Evolutionary conservation across 305 asterid genomes (phyloP).

Genomic region (Ilex paraguariensis): DNA sequence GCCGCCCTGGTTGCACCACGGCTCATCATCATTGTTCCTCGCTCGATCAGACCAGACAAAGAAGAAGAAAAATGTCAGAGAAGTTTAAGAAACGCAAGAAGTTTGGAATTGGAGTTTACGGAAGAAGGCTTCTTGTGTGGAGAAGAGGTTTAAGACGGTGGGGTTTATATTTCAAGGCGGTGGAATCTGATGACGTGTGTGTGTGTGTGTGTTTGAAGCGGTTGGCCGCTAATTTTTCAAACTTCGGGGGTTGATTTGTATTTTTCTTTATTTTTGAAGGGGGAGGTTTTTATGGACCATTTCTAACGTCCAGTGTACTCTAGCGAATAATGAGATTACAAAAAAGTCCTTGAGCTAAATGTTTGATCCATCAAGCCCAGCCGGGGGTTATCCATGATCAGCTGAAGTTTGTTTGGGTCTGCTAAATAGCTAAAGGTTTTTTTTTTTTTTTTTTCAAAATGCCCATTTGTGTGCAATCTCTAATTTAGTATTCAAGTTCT

Average conservation of each 20-base stretch:
- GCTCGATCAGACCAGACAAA: neutral
- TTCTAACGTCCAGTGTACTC: neutral
- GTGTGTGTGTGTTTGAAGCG: neutral
- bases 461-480: no score
- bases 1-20: slow-evolving; percentile 38
- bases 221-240: slow-evolving; percentile 13
- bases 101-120: slow-evolving; percentile 22
- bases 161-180: slow-evolving; percentile 22
- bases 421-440: no score
- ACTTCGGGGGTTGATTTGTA: slow-evolving; percentile 11
- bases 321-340: no score
- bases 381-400: no score
- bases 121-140: neutral
- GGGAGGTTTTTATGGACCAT: neutral
- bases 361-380: no score
- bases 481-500: no score
- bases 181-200: neutral
- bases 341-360: no score
- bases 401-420: no score
- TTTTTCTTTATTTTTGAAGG: neutral
- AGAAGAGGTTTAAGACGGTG: neutral
- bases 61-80: neutral
- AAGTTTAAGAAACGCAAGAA: slow-evolving; percentile 16
- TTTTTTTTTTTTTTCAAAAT: no score
- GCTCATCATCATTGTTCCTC: slow-evolving; percentile 40